A percentile compares a stretch with the other conserved stretches of the same genome.
phyloP scores from a whole-genome alignment of 192 early-diverging fungal species.

The Backusella mclennaniae region DNA sequence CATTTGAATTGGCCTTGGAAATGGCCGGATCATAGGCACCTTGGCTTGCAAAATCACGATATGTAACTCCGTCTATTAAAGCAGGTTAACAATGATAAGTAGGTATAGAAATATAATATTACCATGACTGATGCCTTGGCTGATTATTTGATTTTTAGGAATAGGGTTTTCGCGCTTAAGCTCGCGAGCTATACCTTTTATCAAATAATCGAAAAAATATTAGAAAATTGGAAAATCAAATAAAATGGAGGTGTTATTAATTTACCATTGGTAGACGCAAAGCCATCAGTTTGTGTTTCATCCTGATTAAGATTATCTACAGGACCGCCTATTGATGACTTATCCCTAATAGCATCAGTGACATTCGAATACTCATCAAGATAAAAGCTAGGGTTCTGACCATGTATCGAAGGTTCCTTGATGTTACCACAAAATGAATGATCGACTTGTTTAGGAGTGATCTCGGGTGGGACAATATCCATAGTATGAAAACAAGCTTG shows the following conservation, averaged over 20 bases:
- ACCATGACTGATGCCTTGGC: background rate
- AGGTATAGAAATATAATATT: background rate
- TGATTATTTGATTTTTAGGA: background rate
- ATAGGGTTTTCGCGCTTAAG: background rate
- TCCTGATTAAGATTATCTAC: background rate
- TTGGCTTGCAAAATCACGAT: background rate
- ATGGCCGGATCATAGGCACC: background rate
- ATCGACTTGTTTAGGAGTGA: background rate
- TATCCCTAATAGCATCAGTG: background rate
- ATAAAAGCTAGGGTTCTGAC: slow-evolving; percentile 15
- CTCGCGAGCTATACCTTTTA: background rate
- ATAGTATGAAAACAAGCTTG: background rate
- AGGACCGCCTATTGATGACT: background rate
- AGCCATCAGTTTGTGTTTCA: background rate
- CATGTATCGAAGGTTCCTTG: background rate
- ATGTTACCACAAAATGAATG: background rate
- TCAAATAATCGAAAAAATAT: background rate
- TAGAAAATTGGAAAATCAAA: background rate
- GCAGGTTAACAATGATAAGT: background rate
- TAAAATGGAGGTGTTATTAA: background rate
- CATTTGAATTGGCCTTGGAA: background rate
- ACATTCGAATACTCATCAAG: background rate
- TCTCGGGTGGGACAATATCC: background rate
- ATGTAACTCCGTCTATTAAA: background rate
- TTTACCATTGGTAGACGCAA: background rate